Conservation (phyloP, 495 filamentous ascomycete genomes). For the Articulospora tetracladia region DNA sequence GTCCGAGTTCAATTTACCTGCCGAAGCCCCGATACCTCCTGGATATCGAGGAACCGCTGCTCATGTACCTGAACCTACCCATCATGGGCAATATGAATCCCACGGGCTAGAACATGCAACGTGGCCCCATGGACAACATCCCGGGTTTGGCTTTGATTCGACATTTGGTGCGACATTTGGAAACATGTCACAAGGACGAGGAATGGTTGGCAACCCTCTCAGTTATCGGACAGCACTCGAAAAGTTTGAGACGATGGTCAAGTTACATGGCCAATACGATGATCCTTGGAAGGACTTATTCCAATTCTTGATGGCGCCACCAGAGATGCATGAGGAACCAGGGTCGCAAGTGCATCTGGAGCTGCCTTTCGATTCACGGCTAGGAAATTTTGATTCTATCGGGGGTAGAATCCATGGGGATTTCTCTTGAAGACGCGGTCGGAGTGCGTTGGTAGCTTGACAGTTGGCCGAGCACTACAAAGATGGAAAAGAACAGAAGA, state of each 20-base stretch:
- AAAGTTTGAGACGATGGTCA: conserved; percentile 12
- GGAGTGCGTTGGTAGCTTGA: no score
- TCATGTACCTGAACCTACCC: not conserved
- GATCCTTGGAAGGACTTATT: conserved; percentile 15
- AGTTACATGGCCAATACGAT: conserved; percentile 19
- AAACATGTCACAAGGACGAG: not conserved
- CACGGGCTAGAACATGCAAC: not conserved
- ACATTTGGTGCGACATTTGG: not conserved
- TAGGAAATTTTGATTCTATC: not conserved
- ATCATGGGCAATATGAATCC: not conserved
- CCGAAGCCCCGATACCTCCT: conserved; percentile 12
- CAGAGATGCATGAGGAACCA: not conserved
- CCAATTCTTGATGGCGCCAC: not conserved
- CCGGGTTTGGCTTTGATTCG: not conserved
- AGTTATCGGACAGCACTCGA: conserved; percentile 9
- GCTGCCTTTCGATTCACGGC: not conserved
- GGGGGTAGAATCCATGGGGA: not conserved
- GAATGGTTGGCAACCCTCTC: conserved; percentile 10
- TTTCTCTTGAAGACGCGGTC: not conserved
- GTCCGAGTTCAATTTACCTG: conserved; percentile 16
- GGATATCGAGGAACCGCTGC: conserved; percentile 15
- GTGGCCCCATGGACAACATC: not conserved
- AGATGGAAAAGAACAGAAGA: no score
- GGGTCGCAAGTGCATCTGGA: not conserved
- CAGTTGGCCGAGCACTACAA: no score